phyloP scores from a whole-genome alignment of 108 stramenopile genomes.

The Cyclotella atomus region DNA sequence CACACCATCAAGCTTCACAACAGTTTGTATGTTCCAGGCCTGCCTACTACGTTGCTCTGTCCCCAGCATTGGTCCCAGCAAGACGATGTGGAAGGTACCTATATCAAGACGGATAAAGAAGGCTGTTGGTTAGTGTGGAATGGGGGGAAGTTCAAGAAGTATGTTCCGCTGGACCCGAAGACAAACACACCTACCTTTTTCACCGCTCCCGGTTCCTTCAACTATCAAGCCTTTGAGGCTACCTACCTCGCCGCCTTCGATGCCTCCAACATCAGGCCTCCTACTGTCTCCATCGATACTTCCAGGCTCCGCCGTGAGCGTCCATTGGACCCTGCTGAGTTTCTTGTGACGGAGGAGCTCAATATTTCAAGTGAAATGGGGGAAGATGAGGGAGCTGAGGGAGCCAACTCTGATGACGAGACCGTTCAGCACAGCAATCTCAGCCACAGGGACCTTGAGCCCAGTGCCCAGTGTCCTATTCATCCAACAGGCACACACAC shows the following conservation, averaged over 20 bases:
- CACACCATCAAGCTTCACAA: constrained; percentile 4
- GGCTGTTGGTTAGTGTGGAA: constrained; percentile 6
- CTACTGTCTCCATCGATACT: neutral
- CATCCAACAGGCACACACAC: constrained; percentile 21
- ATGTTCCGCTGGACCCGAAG: neutral
- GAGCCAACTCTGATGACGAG: neutral
- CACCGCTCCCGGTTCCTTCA: neutral
- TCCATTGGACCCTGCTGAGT: neutral
- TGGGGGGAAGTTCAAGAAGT: neutral
- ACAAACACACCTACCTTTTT: constrained; percentile 17
- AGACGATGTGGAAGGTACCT: neutral
- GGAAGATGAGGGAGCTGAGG: neutral
- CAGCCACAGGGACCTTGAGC: neutral
- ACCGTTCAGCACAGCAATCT: constrained; percentile 2
- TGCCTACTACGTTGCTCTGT: neutral
- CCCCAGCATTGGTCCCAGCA: neutral
- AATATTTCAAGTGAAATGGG: neutral
- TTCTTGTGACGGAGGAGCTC: constrained; percentile 5
- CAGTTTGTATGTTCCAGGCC: constrained; percentile 6
- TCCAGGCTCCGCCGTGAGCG: neutral
- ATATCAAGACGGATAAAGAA: neutral
- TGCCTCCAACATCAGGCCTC: neutral
- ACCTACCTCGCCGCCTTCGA: neutral
- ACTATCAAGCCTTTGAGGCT: constrained; percentile 9
- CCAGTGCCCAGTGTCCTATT: neutral